A percentile compares a stretch with the other conserved stretches of the same genome.
Evolutionary conservation across 2,329 filamentous ascomycete species (phyloP).

Genomic region (Aspergillus uvarum): DNA sequence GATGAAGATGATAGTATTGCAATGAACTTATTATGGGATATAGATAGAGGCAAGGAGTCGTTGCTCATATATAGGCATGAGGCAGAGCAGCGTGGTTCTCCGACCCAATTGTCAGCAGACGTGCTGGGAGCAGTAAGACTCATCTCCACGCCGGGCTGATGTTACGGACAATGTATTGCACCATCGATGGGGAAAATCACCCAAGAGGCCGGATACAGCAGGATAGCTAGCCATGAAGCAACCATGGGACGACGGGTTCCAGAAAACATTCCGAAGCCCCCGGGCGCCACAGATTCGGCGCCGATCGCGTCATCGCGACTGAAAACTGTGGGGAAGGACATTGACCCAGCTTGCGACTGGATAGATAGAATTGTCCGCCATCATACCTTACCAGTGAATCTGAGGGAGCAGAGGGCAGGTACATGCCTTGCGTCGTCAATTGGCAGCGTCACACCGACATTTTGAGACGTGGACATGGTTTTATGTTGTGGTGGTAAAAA

Average conservation of each 20-base stretch:
- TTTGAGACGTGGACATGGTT: neutral
- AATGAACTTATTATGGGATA: neutral
- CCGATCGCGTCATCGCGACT: slow-evolving; percentile 7
- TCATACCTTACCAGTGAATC: neutral
- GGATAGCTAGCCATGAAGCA: neutral
- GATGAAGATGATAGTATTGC: neutral
- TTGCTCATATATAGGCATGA: neutral
- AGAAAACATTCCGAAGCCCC: neutral
- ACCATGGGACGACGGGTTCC: neutral
- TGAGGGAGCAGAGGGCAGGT: neutral
- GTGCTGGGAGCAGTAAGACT: slow-evolving; percentile 12
- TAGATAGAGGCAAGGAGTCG: neutral
- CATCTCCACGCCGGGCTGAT: slow-evolving; percentile 15
- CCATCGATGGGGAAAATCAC: slow-evolving; percentile 31
- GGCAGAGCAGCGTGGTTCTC: neutral
- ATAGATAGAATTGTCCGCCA: neutral
- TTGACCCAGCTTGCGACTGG: neutral
- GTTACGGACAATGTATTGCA: slow-evolving; percentile 24
- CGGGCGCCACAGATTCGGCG: slow-evolving; percentile 1
- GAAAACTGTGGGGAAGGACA: slow-evolving; percentile 1
- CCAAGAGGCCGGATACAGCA: slow-evolving; percentile 12
- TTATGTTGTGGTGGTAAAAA: neutral
- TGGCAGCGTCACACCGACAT: neutral
- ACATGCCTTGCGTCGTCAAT: neutral
- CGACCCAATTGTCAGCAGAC: neutral